Evolutionary conservation across 2,329 filamentous ascomycete species (phyloP).

Genomic region (Colletotrichum lindemuthianum): DNA sequence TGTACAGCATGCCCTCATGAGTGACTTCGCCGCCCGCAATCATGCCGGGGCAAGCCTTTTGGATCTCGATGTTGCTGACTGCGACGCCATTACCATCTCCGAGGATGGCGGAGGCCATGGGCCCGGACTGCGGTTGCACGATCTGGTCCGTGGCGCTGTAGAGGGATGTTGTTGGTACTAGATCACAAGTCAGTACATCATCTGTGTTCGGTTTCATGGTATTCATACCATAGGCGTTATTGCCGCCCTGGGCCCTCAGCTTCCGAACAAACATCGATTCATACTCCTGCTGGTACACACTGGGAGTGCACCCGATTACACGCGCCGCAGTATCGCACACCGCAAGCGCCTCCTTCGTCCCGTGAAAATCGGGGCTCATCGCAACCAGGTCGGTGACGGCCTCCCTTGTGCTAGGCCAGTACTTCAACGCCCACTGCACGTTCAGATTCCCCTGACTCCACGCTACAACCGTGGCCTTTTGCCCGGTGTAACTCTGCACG

Average conservation of each 20-base stretch:
- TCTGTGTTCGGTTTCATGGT: accelerated
- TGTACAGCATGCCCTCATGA: conserved; percentile 58
- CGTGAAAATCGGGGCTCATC: conserved; percentile 60
- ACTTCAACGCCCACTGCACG: conserved; percentile 67
- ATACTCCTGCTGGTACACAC: conserved; percentile 58
- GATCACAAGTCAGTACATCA: not conserved
- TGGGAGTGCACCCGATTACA: conserved; percentile 41
- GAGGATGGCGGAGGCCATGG: conserved; percentile 56
- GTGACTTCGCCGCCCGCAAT: conserved; percentile 56
- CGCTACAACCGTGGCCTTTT: conserved; percentile 55
- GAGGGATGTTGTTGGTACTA: conserved; percentile 63
- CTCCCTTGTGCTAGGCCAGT: conserved; percentile 61
- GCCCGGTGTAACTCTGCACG: conserved; percentile 51
- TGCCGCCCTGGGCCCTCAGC: conserved; percentile 55
- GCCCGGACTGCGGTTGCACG: conserved; percentile 59
- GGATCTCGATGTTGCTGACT: conserved; percentile 61
- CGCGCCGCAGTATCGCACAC: conserved; percentile 1
- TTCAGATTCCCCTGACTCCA: conserved; percentile 67
- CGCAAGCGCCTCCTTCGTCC: conserved; percentile 33
- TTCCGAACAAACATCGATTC: conserved; percentile 53
- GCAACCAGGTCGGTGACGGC: conserved; percentile 61
- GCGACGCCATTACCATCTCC: conserved; percentile 52
- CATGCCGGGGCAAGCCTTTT: conserved; percentile 51
- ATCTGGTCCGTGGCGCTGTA: conserved; percentile 62
- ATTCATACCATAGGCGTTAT: conserved; percentile 53